These are phyloP conservation scores for Aspergillus sp. DNA, from an alignment of 2,329 filamentous ascomycete species.

Conservation along the genomic window DNA sequence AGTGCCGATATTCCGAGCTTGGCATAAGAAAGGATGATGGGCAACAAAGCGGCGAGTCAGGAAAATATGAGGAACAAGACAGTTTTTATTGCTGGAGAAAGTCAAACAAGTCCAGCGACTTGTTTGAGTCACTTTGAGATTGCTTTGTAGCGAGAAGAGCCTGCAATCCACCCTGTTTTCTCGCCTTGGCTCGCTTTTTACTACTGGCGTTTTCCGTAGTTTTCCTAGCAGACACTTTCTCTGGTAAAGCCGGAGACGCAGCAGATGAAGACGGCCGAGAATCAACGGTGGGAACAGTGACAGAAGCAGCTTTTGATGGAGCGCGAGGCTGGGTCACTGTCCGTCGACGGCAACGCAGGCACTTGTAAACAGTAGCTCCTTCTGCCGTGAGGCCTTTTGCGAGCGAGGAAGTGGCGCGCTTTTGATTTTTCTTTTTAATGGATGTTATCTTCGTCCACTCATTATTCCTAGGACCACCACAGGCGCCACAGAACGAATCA, in stretches of 20 bases:
- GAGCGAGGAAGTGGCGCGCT: conserved; percentile 7
- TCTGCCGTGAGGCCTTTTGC: conserved; percentile 14
- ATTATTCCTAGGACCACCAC: conserved; percentile 38
- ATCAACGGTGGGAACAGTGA: conserved; percentile 8
- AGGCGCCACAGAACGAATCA: conserved; percentile 39
- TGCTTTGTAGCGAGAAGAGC: conserved; percentile 51
- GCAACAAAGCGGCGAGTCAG: conserved; percentile 1
- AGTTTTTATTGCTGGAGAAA: conserved; percentile 47
- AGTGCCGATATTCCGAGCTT: conserved; percentile 20
- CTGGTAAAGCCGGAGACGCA: conserved; percentile 9
- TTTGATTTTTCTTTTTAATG: conserved; percentile 23
- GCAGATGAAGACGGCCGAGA: conserved; percentile 11
- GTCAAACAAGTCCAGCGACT: conserved; percentile 54
- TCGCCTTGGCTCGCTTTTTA: conserved; percentile 56
- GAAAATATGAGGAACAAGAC: background rate
- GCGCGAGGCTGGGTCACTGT: conserved; percentile 24
- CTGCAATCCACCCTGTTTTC: conserved; percentile 55
- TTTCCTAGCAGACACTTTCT: conserved; percentile 20
- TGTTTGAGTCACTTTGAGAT: conserved; percentile 25
- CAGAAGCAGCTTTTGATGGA: conserved; percentile 13
- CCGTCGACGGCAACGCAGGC: conserved; percentile 37
- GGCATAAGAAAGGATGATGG: conserved; percentile 16
- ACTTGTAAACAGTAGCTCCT: conserved; percentile 37
- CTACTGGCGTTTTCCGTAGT: conserved; percentile 46
- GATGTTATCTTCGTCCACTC: conserved; percentile 31